phyloP scores from a whole-genome alignment of 2,329 filamentous ascomycete species.

The Pezicula carpinea region DNA sequence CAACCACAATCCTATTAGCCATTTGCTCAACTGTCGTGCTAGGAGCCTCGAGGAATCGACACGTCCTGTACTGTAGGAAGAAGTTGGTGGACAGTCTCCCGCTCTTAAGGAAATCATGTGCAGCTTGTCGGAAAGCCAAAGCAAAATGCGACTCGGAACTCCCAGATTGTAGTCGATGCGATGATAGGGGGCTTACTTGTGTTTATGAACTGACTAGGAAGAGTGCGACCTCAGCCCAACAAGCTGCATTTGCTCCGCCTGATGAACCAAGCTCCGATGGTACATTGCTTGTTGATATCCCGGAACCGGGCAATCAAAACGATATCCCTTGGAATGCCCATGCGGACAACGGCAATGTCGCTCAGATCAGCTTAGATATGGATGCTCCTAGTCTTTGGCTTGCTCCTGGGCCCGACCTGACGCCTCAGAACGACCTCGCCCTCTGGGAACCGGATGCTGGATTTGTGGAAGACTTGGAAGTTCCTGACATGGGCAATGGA shows the following conservation, averaged over 20 bases:
- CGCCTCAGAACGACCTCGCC: conserved; percentile 5
- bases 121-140: conserved; percentile 14
- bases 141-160: conserved; percentile 13
- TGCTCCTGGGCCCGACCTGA: conserved; percentile 6
- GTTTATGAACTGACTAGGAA: conserved; percentile 11
- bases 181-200: conserved; percentile 8
- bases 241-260: conserved; percentile 7
- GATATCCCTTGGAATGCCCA: conserved; percentile 5
- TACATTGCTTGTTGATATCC: conserved; percentile 9
- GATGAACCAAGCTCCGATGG: conserved; percentile 7
- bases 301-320: conserved; percentile 3
- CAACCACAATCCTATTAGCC: not conserved
- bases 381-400: conserved; percentile 2
- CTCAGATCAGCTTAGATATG: conserved; percentile 7
- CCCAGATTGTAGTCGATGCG: conserved; percentile 12
- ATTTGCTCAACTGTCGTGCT: conserved; percentile 1
- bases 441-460: conserved; percentile 13
- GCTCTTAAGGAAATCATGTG: conserved; percentile 14
- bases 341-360: conserved; percentile 2
- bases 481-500: conserved; percentile 7
- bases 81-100: conserved; percentile 9
- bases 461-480: conserved; percentile 12
- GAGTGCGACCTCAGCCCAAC: conserved; percentile 10
- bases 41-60: conserved; percentile 12
- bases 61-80: conserved; percentile 15